Evolutionary conservation across 176 grass and related monocot species (phyloP), one percentile per base, ranked within the genome.

Genomic region (Triticum turgidum): DNA sequence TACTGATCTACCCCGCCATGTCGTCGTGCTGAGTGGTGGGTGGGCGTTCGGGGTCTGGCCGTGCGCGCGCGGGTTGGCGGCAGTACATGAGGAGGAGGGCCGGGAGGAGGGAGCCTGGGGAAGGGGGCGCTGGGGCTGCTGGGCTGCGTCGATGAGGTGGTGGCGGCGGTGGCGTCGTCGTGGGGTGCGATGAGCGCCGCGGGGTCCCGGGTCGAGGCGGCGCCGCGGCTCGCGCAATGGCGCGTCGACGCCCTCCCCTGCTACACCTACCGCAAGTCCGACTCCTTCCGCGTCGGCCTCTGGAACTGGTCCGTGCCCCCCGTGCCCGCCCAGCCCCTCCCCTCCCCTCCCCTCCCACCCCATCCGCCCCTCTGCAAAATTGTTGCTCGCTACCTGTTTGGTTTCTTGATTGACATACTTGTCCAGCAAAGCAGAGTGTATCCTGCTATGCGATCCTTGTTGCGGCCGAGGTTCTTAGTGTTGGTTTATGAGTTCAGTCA

Each of bases 131-230:
- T 91, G 90, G 94, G 91, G 80, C 85, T 99, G 68, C 89, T 96
- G 87, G 92, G 87, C 67, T 96, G 97, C 90, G 95, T 99, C 90
- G 96, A 99, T 94, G 97, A 99, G 82, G 94, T 91, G 76, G 88
- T 91, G 39, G 94, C 90, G 80, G 96, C 96, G 75, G 90, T 99
- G 84, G 90, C 66, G 80, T 79, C 83, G 87, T 88, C 77, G 80
- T 92, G 76, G 88, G 84, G 87, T 35, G 29, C 77, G 76, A 96
- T 92, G 89, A 94, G 61, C 83, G 89, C 20, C 80, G 90, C 95
- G 35, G 82, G 79, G 27, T 77, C 92, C 24, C 84, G 85, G 27
- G 97, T 99, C 81, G 94, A 99, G 79, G 91, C 97, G 79, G 90
- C 97, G 49, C 85, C 90, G 27, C 83, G 94, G 85, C 85, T 99